Conservation (phyloP, 768 basidiomycete genomes). For the Chlorophyllum brunneum region DNA sequence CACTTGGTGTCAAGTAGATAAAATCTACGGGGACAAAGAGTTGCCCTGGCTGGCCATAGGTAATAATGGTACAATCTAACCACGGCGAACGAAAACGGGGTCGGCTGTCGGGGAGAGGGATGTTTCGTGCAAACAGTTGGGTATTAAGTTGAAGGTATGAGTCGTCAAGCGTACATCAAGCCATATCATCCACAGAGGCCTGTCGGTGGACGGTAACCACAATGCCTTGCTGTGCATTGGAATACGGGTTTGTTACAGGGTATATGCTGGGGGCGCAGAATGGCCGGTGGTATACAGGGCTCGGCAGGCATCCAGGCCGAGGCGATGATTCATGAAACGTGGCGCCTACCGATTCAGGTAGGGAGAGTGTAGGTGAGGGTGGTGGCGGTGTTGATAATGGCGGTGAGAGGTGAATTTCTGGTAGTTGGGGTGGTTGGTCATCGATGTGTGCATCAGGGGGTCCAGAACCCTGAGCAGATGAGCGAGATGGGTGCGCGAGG, state of each 20-base stretch:
- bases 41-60: too few species aligned
- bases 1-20: too few species aligned
- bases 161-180: too few species aligned
- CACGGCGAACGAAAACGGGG: too few species aligned
- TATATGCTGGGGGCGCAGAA: constrained; percentile 16
- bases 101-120: too few species aligned
- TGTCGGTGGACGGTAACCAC: constrained; percentile 20
- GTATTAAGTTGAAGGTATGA: too few species aligned
- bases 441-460: neutral
- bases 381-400: neutral
- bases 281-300: neutral
- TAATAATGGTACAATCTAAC: too few species aligned
- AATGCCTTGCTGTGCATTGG: constrained; percentile 10
- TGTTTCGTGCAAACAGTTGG: too few species aligned
- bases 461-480: neutral
- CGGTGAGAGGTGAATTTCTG: neutral
- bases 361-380: neutral
- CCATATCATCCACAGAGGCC: constrained; percentile 20
- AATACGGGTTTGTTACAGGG: constrained; percentile 6
- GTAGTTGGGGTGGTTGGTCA: neutral
- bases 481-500: neutral
- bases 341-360: neutral
- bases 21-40: too few species aligned
- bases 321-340: neutral
- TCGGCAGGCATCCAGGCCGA: neutral